Evolutionary conservation across 179 eudicot species (phyloP).

Genomic region (Drosera spatulata): DNA sequence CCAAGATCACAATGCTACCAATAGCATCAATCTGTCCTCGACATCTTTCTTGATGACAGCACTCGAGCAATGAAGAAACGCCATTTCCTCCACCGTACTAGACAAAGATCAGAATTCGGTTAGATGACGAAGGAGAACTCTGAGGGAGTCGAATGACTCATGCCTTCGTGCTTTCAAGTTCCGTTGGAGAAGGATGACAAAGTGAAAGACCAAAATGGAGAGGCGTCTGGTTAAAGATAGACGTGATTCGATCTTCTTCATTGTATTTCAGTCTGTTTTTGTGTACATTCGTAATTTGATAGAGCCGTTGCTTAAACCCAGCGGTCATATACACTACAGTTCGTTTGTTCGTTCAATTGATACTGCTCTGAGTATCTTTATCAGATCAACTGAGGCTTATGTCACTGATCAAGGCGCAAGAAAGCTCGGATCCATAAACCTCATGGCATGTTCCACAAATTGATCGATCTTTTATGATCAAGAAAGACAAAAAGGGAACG

Average conservation of each 20-base stretch:
- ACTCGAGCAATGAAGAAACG: constrained; percentile 37
- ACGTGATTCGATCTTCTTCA: neutral
- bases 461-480: too few relatives aligned
- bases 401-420: too few relatives aligned
- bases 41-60: constrained; percentile 57
- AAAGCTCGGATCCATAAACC: too few relatives aligned
- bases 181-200: constrained; percentile 55
- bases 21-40: constrained; percentile 45
- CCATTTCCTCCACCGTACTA: constrained; percentile 58
- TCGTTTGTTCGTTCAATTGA: too few relatives aligned
- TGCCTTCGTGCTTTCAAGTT: constrained; percentile 78
- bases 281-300: too few relatives aligned
- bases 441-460: too few relatives aligned
- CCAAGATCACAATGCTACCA: constrained; percentile 32
- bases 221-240: constrained; percentile 5
- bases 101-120: constrained; percentile 53
- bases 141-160: constrained; percentile 71
- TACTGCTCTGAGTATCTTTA: too few relatives aligned
- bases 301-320: too few relatives aligned
- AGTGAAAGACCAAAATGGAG: constrained; percentile 48
- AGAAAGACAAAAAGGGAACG: too few relatives aligned
- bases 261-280: too few relatives aligned
- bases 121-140: constrained; percentile 77
- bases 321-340: too few relatives aligned
- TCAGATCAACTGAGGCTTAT: too few relatives aligned